Percentiles rank a stretch among this genome's conserved stretches.
Conservation (phyloP, 495 filamentous ascomycete species). For the Penicillium atrosanguineum region DNA sequence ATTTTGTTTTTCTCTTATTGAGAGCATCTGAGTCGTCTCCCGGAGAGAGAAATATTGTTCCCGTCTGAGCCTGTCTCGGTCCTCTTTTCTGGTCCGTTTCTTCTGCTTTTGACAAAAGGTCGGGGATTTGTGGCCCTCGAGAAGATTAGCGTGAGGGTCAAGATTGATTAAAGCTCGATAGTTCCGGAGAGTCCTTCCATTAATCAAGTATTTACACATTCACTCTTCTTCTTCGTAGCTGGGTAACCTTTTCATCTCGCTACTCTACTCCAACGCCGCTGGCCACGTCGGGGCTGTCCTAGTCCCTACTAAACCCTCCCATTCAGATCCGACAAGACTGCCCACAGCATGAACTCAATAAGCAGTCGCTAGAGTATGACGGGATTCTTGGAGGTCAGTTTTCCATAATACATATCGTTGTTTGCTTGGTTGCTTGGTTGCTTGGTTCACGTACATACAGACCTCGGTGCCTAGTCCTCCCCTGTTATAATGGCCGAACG, state of each 20-base stretch:
- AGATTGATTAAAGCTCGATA: slow-evolving; percentile 24
- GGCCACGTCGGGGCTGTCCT: no score
- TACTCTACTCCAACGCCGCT: neutral
- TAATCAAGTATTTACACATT: slow-evolving; percentile 25
- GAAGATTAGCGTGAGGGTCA: slow-evolving; percentile 9
- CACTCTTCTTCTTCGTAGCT: neutral
- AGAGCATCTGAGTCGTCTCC: slow-evolving; percentile 18
- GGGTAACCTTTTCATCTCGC: neutral
- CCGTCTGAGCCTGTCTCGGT: slow-evolving; percentile 14
- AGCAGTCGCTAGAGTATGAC: no score
- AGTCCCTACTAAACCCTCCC: no score
- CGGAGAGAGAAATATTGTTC: slow-evolving; percentile 13
- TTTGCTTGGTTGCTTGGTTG: no score
- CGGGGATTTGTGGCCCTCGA: neutral
- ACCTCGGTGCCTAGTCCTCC: no score
- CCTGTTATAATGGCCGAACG: no score
- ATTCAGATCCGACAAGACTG: no score
- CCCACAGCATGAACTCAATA: no score
- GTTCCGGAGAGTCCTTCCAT: slow-evolving; percentile 20
- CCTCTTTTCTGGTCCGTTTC: slow-evolving; percentile 2
- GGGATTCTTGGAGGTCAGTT: no score
- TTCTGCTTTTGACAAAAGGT: neutral
- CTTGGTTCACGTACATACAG: no score
- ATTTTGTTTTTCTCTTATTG: slow-evolving; percentile 6
- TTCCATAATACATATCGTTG: no score